phyloP scores from a whole-genome alignment of 495 filamentous ascomycete genomes.

The Aspergillus carlsbadensis region DNA sequence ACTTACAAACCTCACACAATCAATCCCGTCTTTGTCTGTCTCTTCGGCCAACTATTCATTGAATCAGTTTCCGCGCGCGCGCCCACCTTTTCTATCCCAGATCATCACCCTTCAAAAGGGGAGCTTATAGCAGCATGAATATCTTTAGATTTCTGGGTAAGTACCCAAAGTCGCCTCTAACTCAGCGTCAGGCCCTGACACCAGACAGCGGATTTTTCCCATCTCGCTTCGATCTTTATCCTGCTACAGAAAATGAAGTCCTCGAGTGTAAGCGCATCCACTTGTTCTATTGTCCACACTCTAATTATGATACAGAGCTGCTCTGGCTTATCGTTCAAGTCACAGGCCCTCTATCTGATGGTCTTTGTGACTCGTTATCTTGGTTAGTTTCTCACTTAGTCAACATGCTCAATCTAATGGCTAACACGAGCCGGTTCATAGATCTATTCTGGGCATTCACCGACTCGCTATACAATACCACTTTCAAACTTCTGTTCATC shows the following conservation, averaged over 20 bases:
- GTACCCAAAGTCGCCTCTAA: slow-evolving; percentile 18
- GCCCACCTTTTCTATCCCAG: neutral
- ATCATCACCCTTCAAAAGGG: neutral
- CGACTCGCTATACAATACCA: slow-evolving; percentile 79
- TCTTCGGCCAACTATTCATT: neutral
- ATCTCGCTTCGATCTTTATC: slow-evolving; percentile 91
- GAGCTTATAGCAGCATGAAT: slow-evolving; percentile 62
- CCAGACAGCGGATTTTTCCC: slow-evolving; percentile 81
- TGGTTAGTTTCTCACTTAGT: slow-evolving; percentile 48
- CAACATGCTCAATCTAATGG: neutral
- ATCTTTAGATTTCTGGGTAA: slow-evolving; percentile 83
- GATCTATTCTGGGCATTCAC: slow-evolving; percentile 88
- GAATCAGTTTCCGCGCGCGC: neutral
- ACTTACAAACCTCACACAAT: too few species aligned
- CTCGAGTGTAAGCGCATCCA: slow-evolving; percentile 64
- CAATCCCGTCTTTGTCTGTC: too few species aligned
- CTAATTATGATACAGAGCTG: slow-evolving; percentile 66
- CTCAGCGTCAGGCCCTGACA: neutral
- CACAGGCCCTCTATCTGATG: slow-evolving; percentile 87
- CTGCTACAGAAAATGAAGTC: slow-evolving; percentile 93
- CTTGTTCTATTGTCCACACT: neutral
- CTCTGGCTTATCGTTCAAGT: slow-evolving; percentile 96
- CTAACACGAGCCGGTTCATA: slow-evolving; percentile 27
- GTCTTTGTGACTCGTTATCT: slow-evolving; percentile 94
- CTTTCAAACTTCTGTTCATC: slow-evolving; percentile 96